Evolutionary conservation across 2,329 filamentous ascomycete species (phyloP).

Genomic region (Aspergillus spinulosporus): DNA sequence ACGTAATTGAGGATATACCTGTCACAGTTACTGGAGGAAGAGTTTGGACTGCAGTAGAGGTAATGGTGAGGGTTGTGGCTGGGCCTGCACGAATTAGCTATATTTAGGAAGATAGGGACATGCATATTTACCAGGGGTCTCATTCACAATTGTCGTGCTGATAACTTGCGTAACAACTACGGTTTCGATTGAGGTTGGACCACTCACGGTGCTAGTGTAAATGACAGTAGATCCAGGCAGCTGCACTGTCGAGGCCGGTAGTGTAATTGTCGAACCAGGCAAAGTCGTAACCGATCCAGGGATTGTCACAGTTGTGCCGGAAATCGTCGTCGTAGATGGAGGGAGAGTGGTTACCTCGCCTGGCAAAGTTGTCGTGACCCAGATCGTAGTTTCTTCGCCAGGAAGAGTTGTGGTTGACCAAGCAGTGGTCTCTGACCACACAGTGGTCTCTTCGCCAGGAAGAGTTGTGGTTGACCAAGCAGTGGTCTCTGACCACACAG

Average conservation of each 20-base stretch:
- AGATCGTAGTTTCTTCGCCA: neutral
- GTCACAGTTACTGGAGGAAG: neutral
- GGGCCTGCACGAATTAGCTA: neutral
- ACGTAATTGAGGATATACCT: neutral
- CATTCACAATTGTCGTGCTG: slow-evolving; percentile 20
- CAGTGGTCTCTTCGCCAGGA: too few species aligned
- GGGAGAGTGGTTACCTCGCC: neutral
- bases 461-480: neutral
- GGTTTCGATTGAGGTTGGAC: slow-evolving; percentile 15
- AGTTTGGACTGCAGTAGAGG: neutral
- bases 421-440: too few species aligned
- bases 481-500: too few species aligned
- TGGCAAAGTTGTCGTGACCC: slow-evolving; percentile 1
- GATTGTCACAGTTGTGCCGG: neutral
- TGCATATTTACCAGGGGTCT: neutral
- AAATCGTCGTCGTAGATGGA: neutral
- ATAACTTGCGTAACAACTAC: slow-evolving; percentile 20
- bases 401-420: slow-evolving; percentile 18
- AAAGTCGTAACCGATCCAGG: neutral
- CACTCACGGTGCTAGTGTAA: slow-evolving; percentile 15
- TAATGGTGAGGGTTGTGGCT: slow-evolving; percentile 6
- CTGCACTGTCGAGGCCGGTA: too few species aligned
- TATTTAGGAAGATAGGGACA: too few species aligned
- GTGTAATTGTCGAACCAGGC: neutral
- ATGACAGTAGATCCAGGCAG: slow-evolving; percentile 14